Conservation (phyloP, 345 rosid genomes). For the Capsella bursapastoris region DNA sequence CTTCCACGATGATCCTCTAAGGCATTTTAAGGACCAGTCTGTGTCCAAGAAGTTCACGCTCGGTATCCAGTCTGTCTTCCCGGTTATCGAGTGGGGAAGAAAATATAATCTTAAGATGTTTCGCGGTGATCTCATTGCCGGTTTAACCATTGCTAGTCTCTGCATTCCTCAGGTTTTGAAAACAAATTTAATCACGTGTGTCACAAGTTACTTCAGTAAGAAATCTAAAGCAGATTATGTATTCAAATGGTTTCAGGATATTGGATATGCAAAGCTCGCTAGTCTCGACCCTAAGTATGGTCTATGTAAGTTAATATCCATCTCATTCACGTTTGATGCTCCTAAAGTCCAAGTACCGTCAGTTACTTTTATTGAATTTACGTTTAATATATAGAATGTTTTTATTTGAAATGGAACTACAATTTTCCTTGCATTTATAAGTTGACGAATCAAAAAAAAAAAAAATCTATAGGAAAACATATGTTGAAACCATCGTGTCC, state of each 20-base stretch:
- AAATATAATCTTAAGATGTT: constrained; percentile 57
- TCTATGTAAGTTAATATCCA: constrained; percentile 60
- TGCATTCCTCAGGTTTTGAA: constrained; percentile 84
- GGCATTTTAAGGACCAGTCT: constrained; percentile 75
- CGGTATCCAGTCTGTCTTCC: constrained; percentile 74
- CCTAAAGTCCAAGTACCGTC: background rate
- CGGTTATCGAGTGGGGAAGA: constrained; percentile 76
- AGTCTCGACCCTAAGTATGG: constrained; percentile 76
- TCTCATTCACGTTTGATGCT: background rate
- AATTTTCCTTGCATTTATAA: background rate
- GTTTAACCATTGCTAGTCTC: constrained; percentile 92
- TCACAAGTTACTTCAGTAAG: constrained; percentile 20
- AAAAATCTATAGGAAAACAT: no score
- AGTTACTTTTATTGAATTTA: background rate
- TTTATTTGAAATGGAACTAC: background rate
- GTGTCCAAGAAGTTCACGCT: constrained; percentile 60
- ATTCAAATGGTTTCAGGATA: constrained; percentile 57
- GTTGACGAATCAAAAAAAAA: no score
- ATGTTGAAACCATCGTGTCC: background rate
- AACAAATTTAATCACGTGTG: background rate
- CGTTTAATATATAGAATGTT: background rate
- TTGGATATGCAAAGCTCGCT: constrained; percentile 89
- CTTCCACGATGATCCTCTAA: constrained; percentile 86
- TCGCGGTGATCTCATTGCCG: constrained; percentile 79
- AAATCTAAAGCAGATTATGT: background rate